Conservation (phyloP, 2,329 filamentous ascomycete species). For the Sordariomycetes sp. region DNA sequence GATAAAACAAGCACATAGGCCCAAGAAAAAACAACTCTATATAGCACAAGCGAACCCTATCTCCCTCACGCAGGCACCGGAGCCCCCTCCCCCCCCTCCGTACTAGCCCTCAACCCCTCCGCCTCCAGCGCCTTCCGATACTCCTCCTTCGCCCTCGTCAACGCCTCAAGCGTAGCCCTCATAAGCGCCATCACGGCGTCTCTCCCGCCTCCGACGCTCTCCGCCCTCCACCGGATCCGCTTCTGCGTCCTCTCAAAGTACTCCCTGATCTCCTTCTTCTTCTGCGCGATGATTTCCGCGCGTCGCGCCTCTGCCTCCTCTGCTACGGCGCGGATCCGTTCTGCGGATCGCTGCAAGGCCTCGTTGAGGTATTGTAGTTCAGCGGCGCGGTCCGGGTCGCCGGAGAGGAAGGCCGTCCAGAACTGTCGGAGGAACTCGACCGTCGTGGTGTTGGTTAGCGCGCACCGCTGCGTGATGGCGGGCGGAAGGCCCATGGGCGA, state of each 20-base stretch:
- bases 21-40: too few species aligned
- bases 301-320: conserved; percentile 67
- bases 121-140: conserved; percentile 62
- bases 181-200: conserved; percentile 66
- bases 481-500: conserved; percentile 40
- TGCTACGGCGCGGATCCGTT: conserved; percentile 70
- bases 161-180: conserved; percentile 56
- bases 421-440: conserved; percentile 97
- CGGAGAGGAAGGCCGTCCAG: conserved; percentile 84
- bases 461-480: conserved; percentile 44
- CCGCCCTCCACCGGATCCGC: conserved; percentile 56
- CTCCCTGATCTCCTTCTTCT: conserved; percentile 58
- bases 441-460: conserved; percentile 75
- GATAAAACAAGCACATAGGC: too few species aligned
- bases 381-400: conserved; percentile 64
- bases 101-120: conserved; percentile 35
- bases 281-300: conserved; percentile 48
- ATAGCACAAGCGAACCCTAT: not conserved
- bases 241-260: conserved; percentile 61
- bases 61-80: not conserved
- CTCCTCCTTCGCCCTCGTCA: conserved; percentile 56
- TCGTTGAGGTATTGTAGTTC: conserved; percentile 76
- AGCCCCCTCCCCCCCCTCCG: conserved; percentile 17
- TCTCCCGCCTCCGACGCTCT: conserved; percentile 59
- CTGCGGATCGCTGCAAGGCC: conserved; percentile 62